Evolutionary conservation across 805 yeast species (phyloP), one percentile per base, ranked within the genome.

Genomic region (Ogataea methanolica): DNA sequence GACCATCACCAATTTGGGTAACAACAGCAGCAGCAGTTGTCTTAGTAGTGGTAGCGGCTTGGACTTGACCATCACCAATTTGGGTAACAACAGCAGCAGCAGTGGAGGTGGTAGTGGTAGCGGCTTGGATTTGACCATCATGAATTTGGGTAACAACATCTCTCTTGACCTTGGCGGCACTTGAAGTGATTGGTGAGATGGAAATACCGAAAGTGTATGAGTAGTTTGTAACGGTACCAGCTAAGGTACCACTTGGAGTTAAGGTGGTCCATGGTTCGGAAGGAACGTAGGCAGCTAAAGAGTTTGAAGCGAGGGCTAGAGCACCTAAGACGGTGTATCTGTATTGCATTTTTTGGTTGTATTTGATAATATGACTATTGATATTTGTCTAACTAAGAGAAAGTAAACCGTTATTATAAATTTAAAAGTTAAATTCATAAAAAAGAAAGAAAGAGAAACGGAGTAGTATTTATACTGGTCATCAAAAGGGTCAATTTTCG

Each of bases 221-320:
- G 74, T 77, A 78, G 57, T 79, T 79, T 42, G 87, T 78, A 43
- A 74, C 56, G 51, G 80, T 84, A 59, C 81, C 80, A 11, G 79
- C 55, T 50, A 74, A 73, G 41, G 75, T 60, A 42, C 76, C 78
- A 38, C 66, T 48, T 56, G 94, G 91, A 36, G 90, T 83, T 66
- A 85, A 74, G 46, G 89, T 82, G 46, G 85, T 67, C 86, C 86
- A 85, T 58, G 84, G 81, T 50, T 79, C 83, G 45, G 81, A 66
- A 52, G 85, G 86, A 55, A 80, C 78, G 56, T 77, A 77, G 49
- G 88, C 88, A 44, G 85, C 84, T 44, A 74, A 45, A 33, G 82
- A 72, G 16, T 72, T 50, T n/a, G 79, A 63, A 45, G 75, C 73
- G 38, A 79, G 61, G 54, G 76, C 67, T 44, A 74, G 57, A 45